Evolutionary conservation across 495 filamentous ascomycete species (phyloP).

Genomic region (Aspergillus ostianus): DNA sequence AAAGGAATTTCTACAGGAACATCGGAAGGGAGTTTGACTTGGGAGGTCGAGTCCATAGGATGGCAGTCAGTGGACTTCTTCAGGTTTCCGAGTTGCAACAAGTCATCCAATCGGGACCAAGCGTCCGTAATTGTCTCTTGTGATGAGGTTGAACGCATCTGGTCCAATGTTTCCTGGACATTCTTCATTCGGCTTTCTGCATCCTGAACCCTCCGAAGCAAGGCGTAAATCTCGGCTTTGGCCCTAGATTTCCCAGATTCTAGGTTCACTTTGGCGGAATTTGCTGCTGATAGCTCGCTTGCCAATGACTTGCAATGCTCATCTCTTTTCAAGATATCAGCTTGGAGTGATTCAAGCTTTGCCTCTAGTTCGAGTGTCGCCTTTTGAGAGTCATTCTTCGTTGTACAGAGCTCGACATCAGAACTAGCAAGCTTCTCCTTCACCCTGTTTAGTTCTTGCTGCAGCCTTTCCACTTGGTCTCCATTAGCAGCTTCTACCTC

Average conservation of each 20-base stretch:
- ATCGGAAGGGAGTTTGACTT: not conserved
- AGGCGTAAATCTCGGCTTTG: conserved; percentile 23
- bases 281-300: conserved; percentile 16
- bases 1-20: not conserved
- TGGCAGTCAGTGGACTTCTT: not conserved
- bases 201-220: conserved; percentile 29
- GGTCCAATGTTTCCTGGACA: conserved; percentile 20
- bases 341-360: conserved; percentile 12
- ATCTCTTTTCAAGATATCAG: conserved; percentile 12
- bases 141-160: conserved; percentile 8
- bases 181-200: conserved; percentile 26
- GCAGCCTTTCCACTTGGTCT: conserved; percentile 6
- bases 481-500: conserved; percentile 19
- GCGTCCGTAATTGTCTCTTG: conserved; percentile 17
- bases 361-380: conserved; percentile 11
- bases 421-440: conserved; percentile 10
- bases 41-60: not conserved
- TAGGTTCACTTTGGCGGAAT: conserved; percentile 17
- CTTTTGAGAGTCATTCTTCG: conserved; percentile 7
- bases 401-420: conserved; percentile 16
- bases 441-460: not conserved
- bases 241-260: conserved; percentile 24
- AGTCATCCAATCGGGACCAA: conserved; percentile 20
- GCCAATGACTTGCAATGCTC: conserved; percentile 15
- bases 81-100: conserved; percentile 13